A percentile compares a stretch with the other conserved stretches of the same genome.
Evolutionary conservation across 495 filamentous ascomycete genomes (phyloP).

Genomic region (Acidomyces sp.): DNA sequence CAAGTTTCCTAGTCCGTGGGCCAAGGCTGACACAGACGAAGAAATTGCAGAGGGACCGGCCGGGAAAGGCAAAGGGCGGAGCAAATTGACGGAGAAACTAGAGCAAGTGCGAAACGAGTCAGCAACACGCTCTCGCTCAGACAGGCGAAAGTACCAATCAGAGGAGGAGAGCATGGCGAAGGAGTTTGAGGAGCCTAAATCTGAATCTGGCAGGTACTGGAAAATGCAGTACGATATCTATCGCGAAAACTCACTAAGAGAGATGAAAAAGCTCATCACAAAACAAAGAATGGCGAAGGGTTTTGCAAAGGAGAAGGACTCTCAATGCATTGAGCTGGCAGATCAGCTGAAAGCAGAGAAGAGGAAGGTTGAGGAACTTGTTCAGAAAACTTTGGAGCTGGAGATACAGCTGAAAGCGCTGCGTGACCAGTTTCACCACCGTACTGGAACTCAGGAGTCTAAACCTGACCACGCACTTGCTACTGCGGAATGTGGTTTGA

Average conservation of each 20-base stretch:
- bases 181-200: slow-evolving; percentile 68
- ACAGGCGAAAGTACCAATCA: neutral
- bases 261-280: slow-evolving; percentile 44
- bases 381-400: slow-evolving; percentile 18
- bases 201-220: slow-evolving; percentile 84
- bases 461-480: neutral
- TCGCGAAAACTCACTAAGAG: slow-evolving; percentile 56
- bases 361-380: slow-evolving; percentile 39
- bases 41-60: neutral
- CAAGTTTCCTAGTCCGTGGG: slow-evolving; percentile 54
- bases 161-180: slow-evolving; percentile 43
- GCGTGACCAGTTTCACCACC: slow-evolving; percentile 6
- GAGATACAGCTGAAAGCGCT: slow-evolving; percentile 22
- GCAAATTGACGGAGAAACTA: slow-evolving; percentile 41
- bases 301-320: slow-evolving; percentile 82
- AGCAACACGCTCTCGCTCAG: neutral
- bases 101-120: slow-evolving; percentile 24
- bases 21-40: neutral
- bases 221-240: slow-evolving; percentile 80
- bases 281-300: slow-evolving; percentile 61
- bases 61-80: slow-evolving; percentile 27
- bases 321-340: slow-evolving; percentile 55
- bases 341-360: slow-evolving; percentile 57
- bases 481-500: neutral
- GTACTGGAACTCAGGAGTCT: too few species aligned